Percentiles rank a stretch among this genome's conserved stretches.
Evolutionary conservation across 2,329 filamentous ascomycete genomes (phyloP).

Genomic region (Aspergillus versicolor): DNA sequence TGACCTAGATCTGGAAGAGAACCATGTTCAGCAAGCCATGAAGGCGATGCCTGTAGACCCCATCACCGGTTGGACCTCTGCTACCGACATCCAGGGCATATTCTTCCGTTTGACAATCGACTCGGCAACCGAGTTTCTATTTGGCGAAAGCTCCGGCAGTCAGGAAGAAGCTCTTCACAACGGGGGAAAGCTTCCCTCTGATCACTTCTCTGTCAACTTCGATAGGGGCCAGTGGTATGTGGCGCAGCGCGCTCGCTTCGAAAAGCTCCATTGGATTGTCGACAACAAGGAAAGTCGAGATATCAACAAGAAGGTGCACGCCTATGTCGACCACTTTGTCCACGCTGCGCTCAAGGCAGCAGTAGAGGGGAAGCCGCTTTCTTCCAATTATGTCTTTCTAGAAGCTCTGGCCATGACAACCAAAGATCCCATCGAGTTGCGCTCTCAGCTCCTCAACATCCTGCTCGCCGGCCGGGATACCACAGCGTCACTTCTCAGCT

Average conservation of each 20-base stretch:
- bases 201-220: constrained; percentile 36
- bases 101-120: constrained; percentile 87
- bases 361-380: constrained; percentile 20
- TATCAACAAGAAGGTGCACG: constrained; percentile 14
- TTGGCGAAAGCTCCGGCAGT: constrained; percentile 71
- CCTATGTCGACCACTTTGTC: constrained; percentile 24
- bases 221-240: constrained; percentile 34
- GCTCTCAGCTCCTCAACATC: constrained; percentile 52
- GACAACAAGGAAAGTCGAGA: constrained; percentile 21
- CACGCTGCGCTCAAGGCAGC: constrained; percentile 24
- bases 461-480: constrained; percentile 56
- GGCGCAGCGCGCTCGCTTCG: constrained; percentile 24
- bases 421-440: constrained; percentile 47
- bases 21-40: constrained; percentile 73
- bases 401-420: constrained; percentile 49
- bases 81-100: constrained; percentile 70
- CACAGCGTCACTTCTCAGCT: constrained; percentile 48
- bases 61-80: constrained; percentile 46
- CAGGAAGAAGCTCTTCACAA: constrained; percentile 35
- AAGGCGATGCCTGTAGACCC: constrained; percentile 60
- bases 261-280: constrained; percentile 22
- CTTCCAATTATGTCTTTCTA: constrained; percentile 48
- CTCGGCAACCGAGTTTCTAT: constrained; percentile 80
- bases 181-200: constrained; percentile 38
- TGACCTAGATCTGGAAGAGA: constrained; percentile 78